Evolutionary conservation across 805 yeast species (phyloP).

Genomic region (Saccharomycopsis olivae): DNA sequence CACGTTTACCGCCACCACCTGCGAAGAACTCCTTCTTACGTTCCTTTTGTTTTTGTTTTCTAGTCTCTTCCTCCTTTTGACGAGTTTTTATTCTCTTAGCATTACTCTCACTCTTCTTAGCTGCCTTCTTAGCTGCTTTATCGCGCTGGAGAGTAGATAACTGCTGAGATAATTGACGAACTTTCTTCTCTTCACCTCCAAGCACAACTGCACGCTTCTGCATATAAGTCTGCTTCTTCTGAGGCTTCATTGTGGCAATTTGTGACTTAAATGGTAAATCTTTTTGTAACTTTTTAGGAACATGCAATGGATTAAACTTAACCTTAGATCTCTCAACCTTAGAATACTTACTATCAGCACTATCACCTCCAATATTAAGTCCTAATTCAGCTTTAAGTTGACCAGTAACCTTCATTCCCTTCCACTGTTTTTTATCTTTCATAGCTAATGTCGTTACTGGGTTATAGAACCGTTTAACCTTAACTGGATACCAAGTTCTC

Average conservation of each 20-base stretch:
- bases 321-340: slow-evolving; percentile 81
- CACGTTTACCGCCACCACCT: no score
- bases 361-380: slow-evolving; percentile 49
- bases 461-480: slow-evolving; percentile 81
- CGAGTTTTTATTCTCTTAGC: slow-evolving; percentile 63
- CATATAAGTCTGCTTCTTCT: slow-evolving; percentile 70
- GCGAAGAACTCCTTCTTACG: slow-evolving; percentile 82
- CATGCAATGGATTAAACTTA: slow-evolving; percentile 76
- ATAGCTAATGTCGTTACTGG: slow-evolving; percentile 89
- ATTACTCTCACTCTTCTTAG: slow-evolving; percentile 44
- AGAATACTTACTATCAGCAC: slow-evolving; percentile 39
- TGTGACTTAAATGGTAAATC: slow-evolving; percentile 89
- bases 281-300: slow-evolving; percentile 68
- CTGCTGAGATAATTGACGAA: slow-evolving; percentile 79
- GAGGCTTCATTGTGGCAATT: slow-evolving; percentile 80
- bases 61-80: slow-evolving; percentile 63
- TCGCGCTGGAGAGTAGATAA: slow-evolving; percentile 76
- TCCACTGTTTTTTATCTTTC: slow-evolving; percentile 76
- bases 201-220: slow-evolving; percentile 89
- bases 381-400: slow-evolving; percentile 72
- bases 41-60: slow-evolving; percentile 66
- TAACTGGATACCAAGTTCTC: slow-evolving; percentile 96
- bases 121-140: slow-evolving; percentile 66
- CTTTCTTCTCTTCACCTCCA: slow-evolving; percentile 88
- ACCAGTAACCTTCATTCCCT: slow-evolving; percentile 94